These are phyloP conservation scores for Didymosphaeria variabile DNA, from an alignment of 2,329 filamentous ascomycete species.

Conservation along the genomic window DNA sequence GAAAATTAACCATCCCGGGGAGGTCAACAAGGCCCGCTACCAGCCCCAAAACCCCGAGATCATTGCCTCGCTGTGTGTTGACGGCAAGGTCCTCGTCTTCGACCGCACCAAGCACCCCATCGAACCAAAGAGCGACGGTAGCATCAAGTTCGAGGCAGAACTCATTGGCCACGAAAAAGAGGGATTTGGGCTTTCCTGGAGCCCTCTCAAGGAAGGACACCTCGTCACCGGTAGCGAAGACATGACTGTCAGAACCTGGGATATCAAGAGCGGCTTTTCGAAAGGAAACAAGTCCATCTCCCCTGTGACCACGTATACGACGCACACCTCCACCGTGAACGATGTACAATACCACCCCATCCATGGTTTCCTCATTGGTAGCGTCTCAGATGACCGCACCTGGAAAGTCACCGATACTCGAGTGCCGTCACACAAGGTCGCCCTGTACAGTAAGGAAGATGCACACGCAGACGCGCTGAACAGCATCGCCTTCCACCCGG, in stretches of 20 bases:
- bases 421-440: slow-evolving; percentile 69
- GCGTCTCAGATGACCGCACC: slow-evolving; percentile 93
- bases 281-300: slow-evolving; percentile 74
- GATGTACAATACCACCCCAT: slow-evolving; percentile 96
- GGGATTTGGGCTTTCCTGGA: slow-evolving; percentile 95
- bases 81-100: slow-evolving; percentile 90
- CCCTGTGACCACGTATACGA: slow-evolving; percentile 79
- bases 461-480: slow-evolving; percentile 95
- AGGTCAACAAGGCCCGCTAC: slow-evolving; percentile 98
- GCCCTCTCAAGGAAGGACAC: slow-evolving; percentile 79
- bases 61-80: slow-evolving; percentile 90
- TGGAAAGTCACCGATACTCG: slow-evolving; percentile 93
- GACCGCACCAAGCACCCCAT: slow-evolving; percentile 94
- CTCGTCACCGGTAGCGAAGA: slow-evolving; percentile 93
- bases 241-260: slow-evolving; percentile 90
- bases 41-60: slow-evolving; percentile 97
- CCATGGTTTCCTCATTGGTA: slow-evolving; percentile 81
- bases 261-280: slow-evolving; percentile 76
- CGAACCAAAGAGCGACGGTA: slow-evolving; percentile 70
- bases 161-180: slow-evolving; percentile 86
- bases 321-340: slow-evolving; percentile 92
- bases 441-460: slow-evolving; percentile 70
- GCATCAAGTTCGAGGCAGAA: slow-evolving; percentile 82
- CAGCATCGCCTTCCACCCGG: slow-evolving; percentile 92
- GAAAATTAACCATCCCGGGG: slow-evolving; percentile 93